Conservation (phyloP, 208 protist species). For the Phytomonas sp. region DNA sequence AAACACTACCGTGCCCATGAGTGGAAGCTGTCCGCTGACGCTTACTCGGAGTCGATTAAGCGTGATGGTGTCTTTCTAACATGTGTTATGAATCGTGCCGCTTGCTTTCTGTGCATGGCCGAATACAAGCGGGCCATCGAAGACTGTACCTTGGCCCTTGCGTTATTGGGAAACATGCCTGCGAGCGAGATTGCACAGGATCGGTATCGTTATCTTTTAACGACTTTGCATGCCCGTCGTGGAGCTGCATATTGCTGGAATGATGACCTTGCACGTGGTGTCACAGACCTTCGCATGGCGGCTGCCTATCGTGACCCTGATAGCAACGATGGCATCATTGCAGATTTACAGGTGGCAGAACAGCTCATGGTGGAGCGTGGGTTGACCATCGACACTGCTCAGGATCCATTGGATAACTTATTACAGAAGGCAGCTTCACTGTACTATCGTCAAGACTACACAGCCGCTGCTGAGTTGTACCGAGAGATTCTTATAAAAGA, state of each 20-base stretch:
- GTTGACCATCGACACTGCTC: constrained; percentile 11
- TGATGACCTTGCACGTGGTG: constrained; percentile 41
- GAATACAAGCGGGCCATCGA: constrained; percentile 77
- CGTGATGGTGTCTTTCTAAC: constrained; percentile 87
- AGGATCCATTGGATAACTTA: constrained; percentile 21
- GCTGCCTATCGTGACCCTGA: constrained; percentile 64
- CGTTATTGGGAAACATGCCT: constrained; percentile 84
- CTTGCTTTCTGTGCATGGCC: constrained; percentile 71
- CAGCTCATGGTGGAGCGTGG: constrained; percentile 19
- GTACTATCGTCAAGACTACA: constrained; percentile 64
- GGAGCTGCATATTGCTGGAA: constrained; percentile 81
- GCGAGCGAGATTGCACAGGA: constrained; percentile 87
- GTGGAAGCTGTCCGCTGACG: constrained; percentile 72
- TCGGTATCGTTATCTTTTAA: constrained; percentile 81
- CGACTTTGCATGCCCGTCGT: constrained; percentile 74
- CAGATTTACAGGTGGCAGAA: constrained; percentile 54
- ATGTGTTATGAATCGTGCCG: constrained; percentile 84
- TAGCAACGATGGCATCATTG: constrained; percentile 43
- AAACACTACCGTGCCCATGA: constrained; percentile 60
- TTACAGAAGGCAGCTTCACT: constrained; percentile 57
- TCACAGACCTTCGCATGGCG: constrained; percentile 79
- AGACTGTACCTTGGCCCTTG: constrained; percentile 84
- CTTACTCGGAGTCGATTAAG: constrained; percentile 90
- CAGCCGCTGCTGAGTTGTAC: constrained; percentile 49
- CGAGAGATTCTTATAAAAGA: constrained; percentile 43